Evolutionary conservation across 2,329 filamentous ascomycete genomes (phyloP).

Genomic region (Elsinoe australis): DNA sequence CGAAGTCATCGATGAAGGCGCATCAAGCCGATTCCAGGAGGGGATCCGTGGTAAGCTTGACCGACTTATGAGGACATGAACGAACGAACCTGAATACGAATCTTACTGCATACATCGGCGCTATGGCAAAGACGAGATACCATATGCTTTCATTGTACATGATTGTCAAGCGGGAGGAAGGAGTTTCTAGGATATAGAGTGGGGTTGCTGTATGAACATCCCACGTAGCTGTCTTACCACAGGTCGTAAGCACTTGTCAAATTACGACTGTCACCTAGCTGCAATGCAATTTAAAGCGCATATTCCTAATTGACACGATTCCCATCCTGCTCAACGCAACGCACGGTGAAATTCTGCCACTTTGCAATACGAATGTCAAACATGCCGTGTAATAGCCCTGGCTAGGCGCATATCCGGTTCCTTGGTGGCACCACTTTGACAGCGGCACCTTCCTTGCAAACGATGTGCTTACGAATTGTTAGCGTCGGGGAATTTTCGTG

Average conservation of each 20-base stretch:
- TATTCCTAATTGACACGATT: no score
- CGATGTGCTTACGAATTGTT: no score
- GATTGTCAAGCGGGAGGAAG: not conserved
- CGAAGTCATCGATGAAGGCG: slow-evolving; percentile 47
- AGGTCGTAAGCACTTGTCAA: not conserved
- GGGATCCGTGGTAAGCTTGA: slow-evolving; percentile 49
- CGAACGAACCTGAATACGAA: slow-evolving; percentile 2
- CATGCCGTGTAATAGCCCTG: no score
- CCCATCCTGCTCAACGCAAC: no score
- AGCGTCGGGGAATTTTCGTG: no score
- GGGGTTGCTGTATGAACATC: not conserved
- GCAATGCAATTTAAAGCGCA: no score
- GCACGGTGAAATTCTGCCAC: no score
- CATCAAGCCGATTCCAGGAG: slow-evolving; percentile 46
- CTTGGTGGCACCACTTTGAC: no score
- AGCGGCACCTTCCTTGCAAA: no score
- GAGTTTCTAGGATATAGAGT: not conserved
- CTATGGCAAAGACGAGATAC: not conserved
- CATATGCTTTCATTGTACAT: slow-evolving; percentile 10
- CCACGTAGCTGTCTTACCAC: not conserved
- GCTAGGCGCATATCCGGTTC: no score
- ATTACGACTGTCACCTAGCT: no score
- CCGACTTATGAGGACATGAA: slow-evolving; percentile 33
- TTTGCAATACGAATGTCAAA: no score
- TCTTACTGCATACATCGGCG: not conserved